Percentiles rank a stretch among this genome's conserved stretches.
Evolutionary conservation across 345 rosid genomes (phyloP).

Genomic region (Mercurialis annua): DNA sequence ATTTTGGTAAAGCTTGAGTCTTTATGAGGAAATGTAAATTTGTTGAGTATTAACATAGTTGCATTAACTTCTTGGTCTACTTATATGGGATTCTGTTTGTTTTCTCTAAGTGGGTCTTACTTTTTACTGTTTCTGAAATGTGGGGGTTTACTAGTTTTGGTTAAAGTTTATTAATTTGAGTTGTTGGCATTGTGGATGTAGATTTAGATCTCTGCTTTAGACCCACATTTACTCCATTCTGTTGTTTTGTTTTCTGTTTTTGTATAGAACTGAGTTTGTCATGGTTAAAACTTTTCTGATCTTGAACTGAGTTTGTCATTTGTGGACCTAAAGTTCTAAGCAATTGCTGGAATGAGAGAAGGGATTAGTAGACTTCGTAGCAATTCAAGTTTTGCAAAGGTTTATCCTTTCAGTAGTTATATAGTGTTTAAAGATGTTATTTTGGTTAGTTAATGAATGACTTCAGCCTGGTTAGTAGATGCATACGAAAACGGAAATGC

Average conservation of each 20-base stretch:
- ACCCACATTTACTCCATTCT: not conserved
- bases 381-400: too few relatives aligned
- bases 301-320: too few relatives aligned
- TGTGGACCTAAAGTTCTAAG: too few relatives aligned
- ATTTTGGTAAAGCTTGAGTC: not conserved
- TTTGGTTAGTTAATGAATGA: too few relatives aligned
- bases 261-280: too few relatives aligned
- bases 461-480: too few relatives aligned
- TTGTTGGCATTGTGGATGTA: conserved; percentile 2
- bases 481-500: too few relatives aligned
- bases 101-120: not conserved
- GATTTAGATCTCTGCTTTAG: conserved; percentile 14
- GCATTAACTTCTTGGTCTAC: conserved; percentile 19
- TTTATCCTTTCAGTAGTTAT: too few relatives aligned
- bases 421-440: too few relatives aligned
- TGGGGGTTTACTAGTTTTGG: not conserved
- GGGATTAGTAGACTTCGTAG: too few relatives aligned
- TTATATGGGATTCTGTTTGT: not conserved
- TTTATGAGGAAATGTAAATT: conserved; percentile 3
- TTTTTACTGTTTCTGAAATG: conserved; percentile 4
- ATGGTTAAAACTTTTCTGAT: too few relatives aligned
- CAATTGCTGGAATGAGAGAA: too few relatives aligned
- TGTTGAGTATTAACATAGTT: not conserved
- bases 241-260: not conserved
- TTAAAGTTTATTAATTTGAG: not conserved